Evolutionary conservation across 768 basidiomycete genomes (phyloP), one percentile per base, ranked within the genome.

Genomic region (Boletus sp.): DNA sequence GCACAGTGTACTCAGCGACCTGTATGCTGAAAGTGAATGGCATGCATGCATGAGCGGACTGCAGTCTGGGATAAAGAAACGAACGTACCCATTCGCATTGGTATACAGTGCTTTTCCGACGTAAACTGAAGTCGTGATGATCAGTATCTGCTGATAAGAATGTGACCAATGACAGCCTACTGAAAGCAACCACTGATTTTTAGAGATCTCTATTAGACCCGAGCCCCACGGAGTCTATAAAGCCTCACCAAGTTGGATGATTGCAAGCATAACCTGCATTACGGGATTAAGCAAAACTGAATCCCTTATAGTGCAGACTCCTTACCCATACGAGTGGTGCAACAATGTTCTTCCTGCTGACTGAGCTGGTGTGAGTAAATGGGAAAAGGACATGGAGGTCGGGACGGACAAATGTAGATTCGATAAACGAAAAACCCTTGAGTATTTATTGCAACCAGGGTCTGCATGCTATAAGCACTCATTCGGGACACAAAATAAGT

Each of bases 351-450:
- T n/a, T 61, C 45, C 30, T 25, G 2, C 41, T 51, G 19, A 62
- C 60, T 62, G 17, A 5, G 5, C 7, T 5, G 2, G 0, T 7
- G 7, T 61, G 19, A 42, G 33, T 23, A 27, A 47, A 21, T 6
- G 0, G 39, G 19, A 39, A 39, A 13, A 13, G 10, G 19, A 38
- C 14, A 15, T 2, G 17, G 4, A 19, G 7, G 8, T 3, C 3
- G 10, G 35, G 14, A 61, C 60, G 30, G 25, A 61, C 60, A 50
- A 30, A 19, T 1, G 4, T 62, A 61, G 45, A 61, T 43, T 37
- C 60, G 55, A 34, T 57, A 34, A 14, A 62, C 45, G 33, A 61
- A 53, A 41, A 45, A 61, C 0, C 51, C 55, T 41, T 62, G 59
- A 0, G 52, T 44, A 27, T 23, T 32, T 29, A 46, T 19, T 2